A percentile compares a stretch with the other conserved stretches of the same genome.
Evolutionary conservation across 345 rosid species (phyloP).

Genomic region (Hibiscus trionum): DNA sequence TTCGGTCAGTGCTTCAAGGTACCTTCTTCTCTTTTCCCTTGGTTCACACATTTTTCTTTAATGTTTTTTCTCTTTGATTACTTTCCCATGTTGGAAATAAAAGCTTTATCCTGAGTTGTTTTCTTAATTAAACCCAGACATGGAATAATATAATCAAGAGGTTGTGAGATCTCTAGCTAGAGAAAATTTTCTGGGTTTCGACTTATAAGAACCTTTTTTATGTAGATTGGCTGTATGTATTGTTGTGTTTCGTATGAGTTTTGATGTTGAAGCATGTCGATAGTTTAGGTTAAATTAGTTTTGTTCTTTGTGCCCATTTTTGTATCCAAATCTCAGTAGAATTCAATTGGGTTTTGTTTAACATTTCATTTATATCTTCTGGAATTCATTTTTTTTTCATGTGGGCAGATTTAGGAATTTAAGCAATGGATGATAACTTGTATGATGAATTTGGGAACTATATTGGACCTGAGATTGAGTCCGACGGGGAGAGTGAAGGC

Average conservation of each 20-base stretch:
- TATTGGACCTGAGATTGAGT: constrained; percentile 92
- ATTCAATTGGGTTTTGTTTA: not conserved
- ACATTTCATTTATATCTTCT: not conserved
- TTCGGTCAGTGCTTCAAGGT: not conserved
- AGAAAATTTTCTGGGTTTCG: not conserved
- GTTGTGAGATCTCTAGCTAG: not conserved
- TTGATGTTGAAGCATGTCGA: not conserved
- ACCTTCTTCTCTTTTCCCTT: not conserved
- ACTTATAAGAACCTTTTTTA: not conserved
- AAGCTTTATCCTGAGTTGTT: too few species aligned
- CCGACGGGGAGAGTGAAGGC: constrained; percentile 71
- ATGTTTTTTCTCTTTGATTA: not conserved
- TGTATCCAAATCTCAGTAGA: not conserved
- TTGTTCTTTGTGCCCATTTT: not conserved
- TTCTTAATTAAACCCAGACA: not conserved
- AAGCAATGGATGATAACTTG: constrained; percentile 79
- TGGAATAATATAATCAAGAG: not conserved
- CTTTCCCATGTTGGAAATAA: not conserved
- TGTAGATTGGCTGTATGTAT: not conserved
- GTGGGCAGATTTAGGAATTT: not conserved
- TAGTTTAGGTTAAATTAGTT: not conserved
- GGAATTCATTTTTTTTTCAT: not conserved
- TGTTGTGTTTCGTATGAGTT: not conserved
- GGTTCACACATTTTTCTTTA: not conserved
- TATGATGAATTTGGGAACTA: constrained; percentile 98